Evolutionary conservation across 2,329 filamentous ascomycete species (phyloP).

Genomic region (Zasmidium cellare): DNA sequence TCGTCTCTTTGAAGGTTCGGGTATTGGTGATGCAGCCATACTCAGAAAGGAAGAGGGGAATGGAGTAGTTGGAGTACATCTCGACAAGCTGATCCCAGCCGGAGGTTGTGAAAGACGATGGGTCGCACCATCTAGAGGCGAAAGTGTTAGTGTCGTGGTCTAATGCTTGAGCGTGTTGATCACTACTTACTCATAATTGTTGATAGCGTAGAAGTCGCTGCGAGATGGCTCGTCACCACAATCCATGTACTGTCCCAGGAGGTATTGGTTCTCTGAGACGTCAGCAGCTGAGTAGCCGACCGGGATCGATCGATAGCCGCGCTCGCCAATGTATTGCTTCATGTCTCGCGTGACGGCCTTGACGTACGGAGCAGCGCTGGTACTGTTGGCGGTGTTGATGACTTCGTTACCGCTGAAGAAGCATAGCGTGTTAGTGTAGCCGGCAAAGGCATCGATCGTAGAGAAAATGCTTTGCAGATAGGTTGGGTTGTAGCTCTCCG

Average conservation of each 20-base stretch:
- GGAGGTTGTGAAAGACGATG: conserved; percentile 65
- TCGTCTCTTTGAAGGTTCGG: conserved; percentile 77
- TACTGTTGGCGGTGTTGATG: conserved; percentile 66
- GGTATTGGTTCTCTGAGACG: conserved; percentile 76
- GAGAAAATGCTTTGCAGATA: conserved; percentile 85
- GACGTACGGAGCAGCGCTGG: conserved; percentile 64
- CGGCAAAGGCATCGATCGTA: conserved; percentile 77
- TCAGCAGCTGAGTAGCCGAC: conserved; percentile 83
- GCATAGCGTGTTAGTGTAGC: conserved; percentile 81
- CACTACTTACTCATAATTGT: conserved; percentile 72
- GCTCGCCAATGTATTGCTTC: conserved; percentile 75
- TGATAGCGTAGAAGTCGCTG: conserved; percentile 84
- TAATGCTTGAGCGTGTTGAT: too few relatives aligned
- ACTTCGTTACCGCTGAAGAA: conserved; percentile 75
- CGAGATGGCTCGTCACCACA: conserved; percentile 73
- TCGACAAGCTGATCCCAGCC: conserved; percentile 85
- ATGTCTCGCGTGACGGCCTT: conserved; percentile 72
- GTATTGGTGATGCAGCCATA: conserved; percentile 83
- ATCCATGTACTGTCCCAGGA: conserved; percentile 89
- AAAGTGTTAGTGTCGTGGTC: too few relatives aligned
- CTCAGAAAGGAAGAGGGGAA: conserved; percentile 83
- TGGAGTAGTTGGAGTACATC: conserved; percentile 79
- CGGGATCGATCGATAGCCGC: conserved; percentile 66
- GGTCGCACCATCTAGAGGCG: conserved; percentile 63
- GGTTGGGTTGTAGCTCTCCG: conserved; percentile 75